These are phyloP conservation scores for Quercus robur DNA, from an alignment of 306 rosid genomes.

Conservation along the genomic window DNA sequence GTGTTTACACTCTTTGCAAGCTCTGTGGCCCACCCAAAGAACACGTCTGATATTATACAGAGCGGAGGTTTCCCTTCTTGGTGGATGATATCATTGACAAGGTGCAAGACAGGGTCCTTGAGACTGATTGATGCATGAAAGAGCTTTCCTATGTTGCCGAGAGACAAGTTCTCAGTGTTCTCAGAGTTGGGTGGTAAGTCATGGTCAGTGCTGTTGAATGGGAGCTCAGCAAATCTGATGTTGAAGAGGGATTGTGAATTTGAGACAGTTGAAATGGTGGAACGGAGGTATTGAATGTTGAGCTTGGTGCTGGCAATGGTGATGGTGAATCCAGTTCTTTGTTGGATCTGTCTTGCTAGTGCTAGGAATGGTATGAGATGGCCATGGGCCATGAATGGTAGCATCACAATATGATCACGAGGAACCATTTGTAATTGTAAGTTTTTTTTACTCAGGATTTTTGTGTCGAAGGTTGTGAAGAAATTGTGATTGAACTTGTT, in stretches of 20 bases:
- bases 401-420: constrained; percentile 53
- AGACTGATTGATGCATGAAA: constrained; percentile 41
- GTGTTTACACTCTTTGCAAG: constrained; percentile 43
- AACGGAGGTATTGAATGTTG: constrained; percentile 55
- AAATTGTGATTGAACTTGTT: no score
- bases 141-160: constrained; percentile 10
- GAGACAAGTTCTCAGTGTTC: constrained; percentile 56
- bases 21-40: constrained; percentile 51
- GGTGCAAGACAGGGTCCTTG: constrained; percentile 37
- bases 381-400: constrained; percentile 71
- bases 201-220: constrained; percentile 34
- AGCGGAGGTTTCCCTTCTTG: constrained; percentile 46
- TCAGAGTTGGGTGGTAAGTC: constrained; percentile 57
- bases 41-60: constrained; percentile 49
- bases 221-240: constrained; percentile 44
- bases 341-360: constrained; percentile 52
- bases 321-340: constrained; percentile 32
- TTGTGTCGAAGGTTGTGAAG: no score
- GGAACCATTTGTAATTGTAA: constrained; percentile 1
- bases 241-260: not conserved
- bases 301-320: constrained; percentile 64
- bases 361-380: constrained; percentile 70
- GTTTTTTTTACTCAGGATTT: no score
- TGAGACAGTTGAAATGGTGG: constrained; percentile 25
- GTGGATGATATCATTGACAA: constrained; percentile 28